Conservation (phyloP, 108 stramenopile species). For the Nannochloropsis salina region DNA sequence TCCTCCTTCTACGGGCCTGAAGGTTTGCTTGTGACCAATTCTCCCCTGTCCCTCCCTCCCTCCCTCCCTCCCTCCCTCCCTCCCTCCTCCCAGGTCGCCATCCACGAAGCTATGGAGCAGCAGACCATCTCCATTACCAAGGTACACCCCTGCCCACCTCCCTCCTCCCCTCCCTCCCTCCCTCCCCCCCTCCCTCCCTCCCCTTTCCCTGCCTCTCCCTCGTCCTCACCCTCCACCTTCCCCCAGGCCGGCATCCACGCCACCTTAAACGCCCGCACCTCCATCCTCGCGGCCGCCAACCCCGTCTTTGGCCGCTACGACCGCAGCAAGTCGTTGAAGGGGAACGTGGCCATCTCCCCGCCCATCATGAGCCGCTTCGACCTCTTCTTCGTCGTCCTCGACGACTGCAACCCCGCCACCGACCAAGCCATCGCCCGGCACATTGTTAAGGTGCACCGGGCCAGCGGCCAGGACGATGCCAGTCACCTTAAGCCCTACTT, state of each 20-base stretch:
- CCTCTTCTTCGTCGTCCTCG: slow-evolving; percentile 96
- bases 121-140: slow-evolving; percentile 99
- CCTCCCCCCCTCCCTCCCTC: not conserved
- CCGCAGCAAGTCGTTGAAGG: slow-evolving; percentile 85
- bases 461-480: not conserved
- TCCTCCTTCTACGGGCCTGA: no score
- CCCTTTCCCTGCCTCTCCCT: not conserved
- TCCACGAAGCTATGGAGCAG: slow-evolving; percentile 82
- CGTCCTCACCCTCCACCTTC: not conserved
- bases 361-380: slow-evolving; percentile 98
- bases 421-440: slow-evolving; percentile 88
- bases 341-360: slow-evolving; percentile 84
- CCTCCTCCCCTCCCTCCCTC: not conserved
- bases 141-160: no score
- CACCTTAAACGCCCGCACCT: slow-evolving; percentile 93
- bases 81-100: slow-evolving; percentile 87
- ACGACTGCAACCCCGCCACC: slow-evolving; percentile 79
- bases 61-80: not conserved
- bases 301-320: slow-evolving; percentile 98
- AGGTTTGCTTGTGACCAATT: no score
- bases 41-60: not conserved
- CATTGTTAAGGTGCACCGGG: slow-evolving; percentile 82
- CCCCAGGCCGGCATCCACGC: slow-evolving; percentile 88
- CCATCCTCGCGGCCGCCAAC: slow-evolving; percentile 97
- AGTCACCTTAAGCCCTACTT: not conserved